Percentiles rank a stretch among this genome's conserved stretches.
Conservation (phyloP, 2,329 filamentous ascomycete genomes). For the Phialophora chinensis region DNA sequence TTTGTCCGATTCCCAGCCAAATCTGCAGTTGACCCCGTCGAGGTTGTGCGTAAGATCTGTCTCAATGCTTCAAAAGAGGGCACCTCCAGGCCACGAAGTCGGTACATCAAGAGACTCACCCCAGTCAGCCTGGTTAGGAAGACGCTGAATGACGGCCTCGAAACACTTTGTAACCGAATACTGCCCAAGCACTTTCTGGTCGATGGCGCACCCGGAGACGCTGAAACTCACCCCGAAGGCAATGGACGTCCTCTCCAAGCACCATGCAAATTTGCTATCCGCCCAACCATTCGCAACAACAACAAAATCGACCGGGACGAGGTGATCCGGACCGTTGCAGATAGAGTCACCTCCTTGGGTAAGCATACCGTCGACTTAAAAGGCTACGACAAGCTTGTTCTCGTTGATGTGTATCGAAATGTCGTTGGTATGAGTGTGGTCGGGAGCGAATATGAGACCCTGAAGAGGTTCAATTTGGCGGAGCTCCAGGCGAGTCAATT, state of each 20-base stretch:
- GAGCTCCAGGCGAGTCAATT: constrained; percentile 58
- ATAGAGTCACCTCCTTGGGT: constrained; percentile 50
- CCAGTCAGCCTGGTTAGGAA: constrained; percentile 65
- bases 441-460: constrained; percentile 62
- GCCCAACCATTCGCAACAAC: constrained; percentile 66
- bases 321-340: constrained; percentile 66
- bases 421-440: constrained; percentile 69
- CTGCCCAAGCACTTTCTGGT: constrained; percentile 61
- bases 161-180: constrained; percentile 62
- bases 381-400: constrained; percentile 64
- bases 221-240: constrained; percentile 53
- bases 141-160: constrained; percentile 63
- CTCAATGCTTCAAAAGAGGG: constrained; percentile 59
- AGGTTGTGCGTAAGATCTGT: constrained; percentile 65
- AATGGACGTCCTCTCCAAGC: not conserved
- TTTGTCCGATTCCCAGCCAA: constrained; percentile 29
- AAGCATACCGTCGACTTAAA: constrained; percentile 66
- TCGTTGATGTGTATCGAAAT: constrained; percentile 69
- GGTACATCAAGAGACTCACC: constrained; percentile 66
- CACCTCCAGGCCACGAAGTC: constrained; percentile 57
- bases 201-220: constrained; percentile 54
- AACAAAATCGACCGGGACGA: constrained; percentile 61
- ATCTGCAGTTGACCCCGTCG: constrained; percentile 58
- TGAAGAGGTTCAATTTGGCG: constrained; percentile 68
- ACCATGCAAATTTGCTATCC: constrained; percentile 63